A percentile compares a stretch with the other conserved stretches of the same genome.
Conservation (phyloP, 495 filamentous ascomycete genomes). For the Penicillium salamii region DNA sequence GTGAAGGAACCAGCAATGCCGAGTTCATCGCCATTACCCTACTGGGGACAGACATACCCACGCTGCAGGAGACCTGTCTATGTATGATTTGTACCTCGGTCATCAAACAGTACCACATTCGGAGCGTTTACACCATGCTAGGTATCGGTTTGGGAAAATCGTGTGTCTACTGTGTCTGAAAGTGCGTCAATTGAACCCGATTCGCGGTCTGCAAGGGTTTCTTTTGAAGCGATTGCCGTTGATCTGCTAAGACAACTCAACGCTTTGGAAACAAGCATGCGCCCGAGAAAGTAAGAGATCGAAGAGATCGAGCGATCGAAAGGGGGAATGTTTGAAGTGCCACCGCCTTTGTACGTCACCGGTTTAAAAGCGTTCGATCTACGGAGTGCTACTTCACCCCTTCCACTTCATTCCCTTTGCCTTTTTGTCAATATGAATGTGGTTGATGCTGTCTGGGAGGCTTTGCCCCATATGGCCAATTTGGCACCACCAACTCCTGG, state of each 20-base stretch:
- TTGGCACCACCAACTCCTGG: conserved; percentile 51
- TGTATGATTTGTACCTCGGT: conserved; percentile 94
- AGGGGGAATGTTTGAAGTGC: background rate
- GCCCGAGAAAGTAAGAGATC: background rate
- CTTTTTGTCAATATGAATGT: conserved; percentile 24
- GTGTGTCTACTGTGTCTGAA: too few species aligned
- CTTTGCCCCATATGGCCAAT: conserved; percentile 20
- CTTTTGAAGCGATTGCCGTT: background rate
- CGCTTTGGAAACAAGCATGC: background rate
- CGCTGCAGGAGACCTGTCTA: conserved; percentile 75
- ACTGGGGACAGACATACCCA: conserved; percentile 51
- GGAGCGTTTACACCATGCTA: conserved; percentile 86
- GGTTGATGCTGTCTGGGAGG: conserved; percentile 15
- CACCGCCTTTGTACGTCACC: conserved; percentile 10
- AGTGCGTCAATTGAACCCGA: background rate
- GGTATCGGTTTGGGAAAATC: too few species aligned
- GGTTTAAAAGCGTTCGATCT: background rate
- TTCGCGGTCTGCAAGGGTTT: background rate
- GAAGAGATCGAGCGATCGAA: background rate
- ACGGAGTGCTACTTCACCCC: conserved; percentile 1
- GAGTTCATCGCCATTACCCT: conserved; percentile 83
- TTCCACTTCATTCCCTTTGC: conserved; percentile 1
- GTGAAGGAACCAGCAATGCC: conserved; percentile 92
- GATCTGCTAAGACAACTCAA: background rate
- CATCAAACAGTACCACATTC: conserved; percentile 76